A percentile compares a stretch with the other conserved stretches of the same genome.
Evolutionary conservation across 192 early-diverging fungal species (phyloP).

Genomic region (Obelidium mucronatum): DNA sequence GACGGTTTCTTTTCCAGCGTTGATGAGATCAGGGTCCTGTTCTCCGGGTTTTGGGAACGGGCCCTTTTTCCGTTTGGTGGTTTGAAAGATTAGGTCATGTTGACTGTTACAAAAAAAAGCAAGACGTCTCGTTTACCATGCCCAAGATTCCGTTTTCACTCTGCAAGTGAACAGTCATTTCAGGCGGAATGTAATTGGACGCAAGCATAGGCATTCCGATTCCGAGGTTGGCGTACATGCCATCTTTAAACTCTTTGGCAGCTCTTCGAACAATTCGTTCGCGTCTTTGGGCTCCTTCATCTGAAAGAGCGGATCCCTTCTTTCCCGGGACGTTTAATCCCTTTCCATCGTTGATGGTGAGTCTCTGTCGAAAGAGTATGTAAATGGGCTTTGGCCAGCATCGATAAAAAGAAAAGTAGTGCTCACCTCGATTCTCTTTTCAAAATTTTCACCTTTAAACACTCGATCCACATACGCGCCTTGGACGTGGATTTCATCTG

Average conservation of each 20-base stretch:
- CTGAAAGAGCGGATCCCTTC: constrained; percentile 22
- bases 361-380: constrained; percentile 1
- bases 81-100: background rate
- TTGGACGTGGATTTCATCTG: constrained; percentile 76
- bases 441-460: constrained; percentile 72
- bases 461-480: constrained; percentile 79
- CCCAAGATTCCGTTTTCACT: constrained; percentile 83
- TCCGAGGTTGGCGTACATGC: constrained; percentile 71
- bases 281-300: constrained; percentile 46
- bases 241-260: constrained; percentile 79
- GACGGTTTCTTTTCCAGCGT: constrained; percentile 80
- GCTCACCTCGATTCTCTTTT: constrained; percentile 76
- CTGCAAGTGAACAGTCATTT: constrained; percentile 77
- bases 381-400: background rate
- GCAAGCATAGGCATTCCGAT: constrained; percentile 84
- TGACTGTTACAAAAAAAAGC: background rate
- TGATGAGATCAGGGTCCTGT: constrained; percentile 81
- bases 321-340: constrained; percentile 35
- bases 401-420: background rate
- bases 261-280: constrained; percentile 78
- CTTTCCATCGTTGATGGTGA: constrained; percentile 42
- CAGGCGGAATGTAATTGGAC: constrained; percentile 74
- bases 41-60: constrained; percentile 76
- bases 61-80: too few relatives aligned
- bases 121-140: constrained; percentile 40